Conservation (phyloP, 2,329 filamentous ascomycete genomes). For the Metarhizium guizhouense region DNA sequence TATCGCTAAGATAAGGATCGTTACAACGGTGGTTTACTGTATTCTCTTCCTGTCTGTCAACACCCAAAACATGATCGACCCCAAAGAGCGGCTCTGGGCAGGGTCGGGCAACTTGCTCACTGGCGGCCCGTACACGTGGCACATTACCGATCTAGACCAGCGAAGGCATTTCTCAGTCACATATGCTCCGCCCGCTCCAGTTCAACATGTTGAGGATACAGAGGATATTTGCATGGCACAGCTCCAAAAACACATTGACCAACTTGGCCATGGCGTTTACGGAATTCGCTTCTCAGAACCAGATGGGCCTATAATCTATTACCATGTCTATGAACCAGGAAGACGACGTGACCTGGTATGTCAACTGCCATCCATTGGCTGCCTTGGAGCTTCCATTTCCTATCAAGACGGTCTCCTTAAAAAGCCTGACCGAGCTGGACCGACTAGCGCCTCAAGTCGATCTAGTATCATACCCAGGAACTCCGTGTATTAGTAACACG, state of each 20-base stretch:
- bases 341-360: slow-evolving; percentile 18
- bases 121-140: slow-evolving; percentile 14
- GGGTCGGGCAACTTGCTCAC: background rate
- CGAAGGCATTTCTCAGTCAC: slow-evolving; percentile 16
- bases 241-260: slow-evolving; percentile 12
- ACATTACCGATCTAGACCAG: slow-evolving; percentile 16
- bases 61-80: no score
- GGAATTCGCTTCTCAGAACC: slow-evolving; percentile 13
- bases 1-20: no score
- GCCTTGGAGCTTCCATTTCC: slow-evolving; percentile 9
- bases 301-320: slow-evolving; percentile 9
- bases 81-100: background rate
- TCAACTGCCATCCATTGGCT: slow-evolving; percentile 15
- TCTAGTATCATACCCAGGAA: slow-evolving; percentile 11
- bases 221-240: slow-evolving; percentile 12
- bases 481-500: background rate
- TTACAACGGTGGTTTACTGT: no score
- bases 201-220: slow-evolving; percentile 13
- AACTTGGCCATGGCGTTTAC: slow-evolving; percentile 11
- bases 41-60: no score
- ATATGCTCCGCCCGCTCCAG: slow-evolving; percentile 3
- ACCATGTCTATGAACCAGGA: slow-evolving; percentile 12
- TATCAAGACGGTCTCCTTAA: slow-evolving; percentile 6
- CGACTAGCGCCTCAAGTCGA: slow-evolving; percentile 7
- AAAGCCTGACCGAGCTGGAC: slow-evolving; percentile 2